phyloP scores from a whole-genome alignment of 2,329 filamentous ascomycete genomes.

The Teratosphaeria gauchensis region DNA sequence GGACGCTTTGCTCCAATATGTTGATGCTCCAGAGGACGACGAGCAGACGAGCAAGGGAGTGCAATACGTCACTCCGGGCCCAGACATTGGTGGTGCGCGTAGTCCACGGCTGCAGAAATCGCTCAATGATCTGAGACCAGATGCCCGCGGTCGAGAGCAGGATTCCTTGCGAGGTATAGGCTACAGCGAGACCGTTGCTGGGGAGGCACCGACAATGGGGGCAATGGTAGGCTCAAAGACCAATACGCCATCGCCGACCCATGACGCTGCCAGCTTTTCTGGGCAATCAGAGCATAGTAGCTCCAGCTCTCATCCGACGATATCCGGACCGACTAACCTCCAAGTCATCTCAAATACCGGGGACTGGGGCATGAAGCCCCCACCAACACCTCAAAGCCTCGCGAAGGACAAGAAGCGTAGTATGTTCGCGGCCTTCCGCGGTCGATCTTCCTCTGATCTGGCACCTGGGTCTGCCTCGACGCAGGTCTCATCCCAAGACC shows the following conservation, averaged over 20 bases:
- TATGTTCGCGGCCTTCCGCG: conserved; percentile 44
- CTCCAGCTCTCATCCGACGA: conserved; percentile 37
- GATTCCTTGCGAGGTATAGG: conserved; percentile 32
- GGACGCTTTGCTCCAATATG: conserved; percentile 77
- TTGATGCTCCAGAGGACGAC: conserved; percentile 60
- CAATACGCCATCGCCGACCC: conserved; percentile 26
- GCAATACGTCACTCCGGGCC: conserved; percentile 4
- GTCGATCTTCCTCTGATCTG: conserved; percentile 61
- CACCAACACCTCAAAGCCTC: conserved; percentile 30
- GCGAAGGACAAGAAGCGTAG: conserved; percentile 53
- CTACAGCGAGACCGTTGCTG: conserved; percentile 49
- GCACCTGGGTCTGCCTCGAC: conserved; percentile 23
- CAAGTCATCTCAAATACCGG: conserved; percentile 72
- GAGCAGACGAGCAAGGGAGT: conserved; percentile 27
- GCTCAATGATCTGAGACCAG: conserved; percentile 26
- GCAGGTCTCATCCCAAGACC: conserved; percentile 14
- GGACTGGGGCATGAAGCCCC: conserved; percentile 73
- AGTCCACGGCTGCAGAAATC: conserved; percentile 27
- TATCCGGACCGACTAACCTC: conserved; percentile 78
- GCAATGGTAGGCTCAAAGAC: conserved; percentile 14
- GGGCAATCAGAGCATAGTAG: conserved; percentile 7
- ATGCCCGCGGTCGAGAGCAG: conserved; percentile 6
- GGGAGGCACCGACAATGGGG: conserved; percentile 47
- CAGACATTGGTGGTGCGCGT: conserved; percentile 17
- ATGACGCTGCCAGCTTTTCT: conserved; percentile 21